phyloP scores from a whole-genome alignment of 768 basidiomycete species.

The Xerocomus brunneocitrinus region DNA sequence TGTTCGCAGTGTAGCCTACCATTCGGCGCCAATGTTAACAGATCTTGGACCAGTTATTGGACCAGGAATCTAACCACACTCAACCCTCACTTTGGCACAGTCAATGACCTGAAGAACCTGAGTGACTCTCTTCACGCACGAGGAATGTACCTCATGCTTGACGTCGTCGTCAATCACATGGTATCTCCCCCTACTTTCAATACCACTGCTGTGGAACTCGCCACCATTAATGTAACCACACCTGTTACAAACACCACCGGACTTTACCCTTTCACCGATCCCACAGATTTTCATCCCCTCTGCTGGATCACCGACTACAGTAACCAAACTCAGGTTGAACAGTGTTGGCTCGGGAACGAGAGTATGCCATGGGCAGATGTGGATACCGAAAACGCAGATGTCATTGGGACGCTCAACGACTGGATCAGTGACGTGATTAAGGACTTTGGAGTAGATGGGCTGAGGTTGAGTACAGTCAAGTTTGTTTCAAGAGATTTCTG shows the following conservation, averaged over 20 bases:
- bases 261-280: slow-evolving; percentile 30
- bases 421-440: slow-evolving; percentile 47
- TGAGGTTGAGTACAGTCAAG: slow-evolving; percentile 59
- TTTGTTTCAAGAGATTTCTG: slow-evolving; percentile 53
- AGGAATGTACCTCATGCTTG: slow-evolving; percentile 59
- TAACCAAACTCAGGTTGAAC: slow-evolving; percentile 47
- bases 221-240: slow-evolving; percentile 5
- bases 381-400: slow-evolving; percentile 46
- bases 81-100: slow-evolving; percentile 51
- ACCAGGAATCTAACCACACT: slow-evolving; percentile 42
- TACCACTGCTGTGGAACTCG: slow-evolving; percentile 21
- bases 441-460: slow-evolving; percentile 48
- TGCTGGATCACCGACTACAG: slow-evolving; percentile 41
- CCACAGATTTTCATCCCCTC: slow-evolving; percentile 36
- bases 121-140: slow-evolving; percentile 43
- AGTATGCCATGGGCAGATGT: slow-evolving; percentile 53
- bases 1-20: not conserved
- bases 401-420: slow-evolving; percentile 40
- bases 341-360: slow-evolving; percentile 58
- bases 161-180: slow-evolving; percentile 62
- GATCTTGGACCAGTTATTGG: slow-evolving; percentile 43
- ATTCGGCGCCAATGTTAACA: not conserved
- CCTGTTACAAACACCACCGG: slow-evolving; percentile 17
- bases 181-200: slow-evolving; percentile 33
- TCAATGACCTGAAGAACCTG: slow-evolving; percentile 47